Base-by-base conservation (phyloP, 2,329 filamentous ascomycete species). In the Neophaeococcomyces mojaviensis region DNA sequence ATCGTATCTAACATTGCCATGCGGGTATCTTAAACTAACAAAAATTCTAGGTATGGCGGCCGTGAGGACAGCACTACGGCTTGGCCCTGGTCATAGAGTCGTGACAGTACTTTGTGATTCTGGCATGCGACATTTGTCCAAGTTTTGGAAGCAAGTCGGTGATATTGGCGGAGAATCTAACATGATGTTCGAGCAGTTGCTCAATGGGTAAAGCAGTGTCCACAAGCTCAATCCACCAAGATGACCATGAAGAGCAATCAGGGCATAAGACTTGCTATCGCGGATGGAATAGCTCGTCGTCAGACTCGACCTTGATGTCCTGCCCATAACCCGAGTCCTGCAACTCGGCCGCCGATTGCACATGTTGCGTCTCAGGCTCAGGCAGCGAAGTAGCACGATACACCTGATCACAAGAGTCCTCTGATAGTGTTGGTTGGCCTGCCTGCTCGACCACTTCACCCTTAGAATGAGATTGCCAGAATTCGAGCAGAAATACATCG, bases 121-220 rank as follows among this genome's bases (percentile, higher is more conserved):
- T n/a, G 70, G 70, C 3, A 68, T 68, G 37, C 62, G 70, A 39
- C 71, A 73, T 58, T 57, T 73, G n/a, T 73, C 70, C n/a, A 68
- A 69, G 44, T 73, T 73, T 56, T 73, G 70, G 70, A 42, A 41
- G 13, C 63, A 65, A 49, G 68, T 70, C 37, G 70, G 70, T 26
- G 63, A 70, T 54, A 64, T 73, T 44, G 70, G 68, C 30, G 68
- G 64, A 16, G 64, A 65, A 10, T 58, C 63, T 32, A 65, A 68
- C 49, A 72, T 67, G 6, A 70, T 65, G 49, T 58, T 73, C 35
- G 65, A 69, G 39, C 67, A 71, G 51, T 64, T 73, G 33, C 53
- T 72, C 41, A 65, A 67, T 55, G 65, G 63, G 15, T 59, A 58
- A 47, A n/a, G 5, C 24, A 60, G 63, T 22, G 58, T 62, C 26